Base-by-base conservation (phyloP, 768 basidiomycete genomes). In the Sarcomyxa edulis region DNA sequence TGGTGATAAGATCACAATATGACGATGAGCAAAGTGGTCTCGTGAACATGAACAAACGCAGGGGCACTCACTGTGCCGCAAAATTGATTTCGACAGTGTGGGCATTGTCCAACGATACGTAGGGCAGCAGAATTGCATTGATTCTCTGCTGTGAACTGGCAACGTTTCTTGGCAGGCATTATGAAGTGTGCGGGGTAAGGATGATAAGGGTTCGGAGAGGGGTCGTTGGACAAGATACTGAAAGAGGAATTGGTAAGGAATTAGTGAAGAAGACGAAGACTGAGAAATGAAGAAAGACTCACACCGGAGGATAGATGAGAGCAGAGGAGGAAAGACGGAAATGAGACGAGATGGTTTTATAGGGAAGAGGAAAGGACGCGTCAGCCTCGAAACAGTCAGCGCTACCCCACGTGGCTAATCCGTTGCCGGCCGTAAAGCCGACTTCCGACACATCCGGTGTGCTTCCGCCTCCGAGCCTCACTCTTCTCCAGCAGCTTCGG, bases 161-260 rank as follows among this genome's bases (percentile, higher is more conserved):
- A 92, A 54, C 87, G 85, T 60, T 88, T 89, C 84, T 89, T 91
- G 55, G 76, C 69, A 50, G 86, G 71, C 89, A 90, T 91, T 30
- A 8, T 14, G 37, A 14, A 31, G 14, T 29, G 10, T 19, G 20
- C 31, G 32, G 25, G 31, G 38, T 32, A 29, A n/a, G 26, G 35
- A 24, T 23, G 37, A 16, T 14, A 36, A 44, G 33, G 15, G n/a
- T n/a, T n/a, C n/a, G n/a, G n/a, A n/a, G n/a, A n/a, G n/a, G n/a
- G n/a, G n/a, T n/a, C n/a, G n/a, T n/a, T n/a, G n/a, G n/a, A n/a
- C n/a, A n/a, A n/a, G 36, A 26, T 27, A 32, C 33, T 6, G 32
- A 28, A 32, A 25, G 35, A 19, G 32, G 16, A 38, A 37, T 37
- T 41, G 42, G 36, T 31, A 14, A 14, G 24, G 9, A 35, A 36